Conservation (phyloP, 768 basidiomycete genomes). For the Russula abietina region DNA sequence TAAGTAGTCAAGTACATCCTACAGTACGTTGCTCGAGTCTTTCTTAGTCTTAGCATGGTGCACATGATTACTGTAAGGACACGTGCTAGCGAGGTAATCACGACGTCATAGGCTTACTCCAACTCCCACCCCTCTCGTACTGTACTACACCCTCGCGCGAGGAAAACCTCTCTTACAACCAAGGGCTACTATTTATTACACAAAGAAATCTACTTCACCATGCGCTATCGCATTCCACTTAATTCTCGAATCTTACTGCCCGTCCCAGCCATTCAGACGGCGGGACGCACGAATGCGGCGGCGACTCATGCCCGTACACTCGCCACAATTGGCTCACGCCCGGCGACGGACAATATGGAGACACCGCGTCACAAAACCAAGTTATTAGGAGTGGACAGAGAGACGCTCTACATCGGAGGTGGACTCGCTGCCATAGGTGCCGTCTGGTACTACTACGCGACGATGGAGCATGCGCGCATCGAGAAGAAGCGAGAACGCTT, state of each 20-base stretch:
- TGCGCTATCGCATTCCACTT: slow-evolving; percentile 3
- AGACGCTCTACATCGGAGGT: slow-evolving; percentile 16
- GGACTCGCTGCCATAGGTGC: slow-evolving; percentile 17
- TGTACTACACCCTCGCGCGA: too few species aligned
- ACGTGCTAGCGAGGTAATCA: slow-evolving; percentile 6
- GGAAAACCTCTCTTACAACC: neutral
- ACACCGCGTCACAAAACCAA: neutral
- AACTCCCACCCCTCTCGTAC: neutral
- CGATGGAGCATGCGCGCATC: slow-evolving; percentile 16
- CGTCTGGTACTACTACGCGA: slow-evolving; percentile 22
- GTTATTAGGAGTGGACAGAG: slow-evolving; percentile 2
- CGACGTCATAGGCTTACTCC: neutral
- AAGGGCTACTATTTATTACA: neutral
- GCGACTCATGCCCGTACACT: slow-evolving; percentile 4
- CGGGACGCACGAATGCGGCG: neutral
- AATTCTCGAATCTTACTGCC: slow-evolving; percentile 1
- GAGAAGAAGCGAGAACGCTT: slow-evolving; percentile 6
- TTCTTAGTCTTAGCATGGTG: too few species aligned
- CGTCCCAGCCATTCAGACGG: neutral
- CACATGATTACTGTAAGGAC: neutral
- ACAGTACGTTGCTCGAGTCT: too few species aligned
- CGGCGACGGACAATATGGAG: slow-evolving; percentile 4
- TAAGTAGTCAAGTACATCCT: too few species aligned
- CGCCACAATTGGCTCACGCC: slow-evolving; percentile 9
- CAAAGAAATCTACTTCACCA: slow-evolving; percentile 35